phyloP scores from a whole-genome alignment of 1,284 basidiomycete genomes.

The Cryptococcus floricola region DNA sequence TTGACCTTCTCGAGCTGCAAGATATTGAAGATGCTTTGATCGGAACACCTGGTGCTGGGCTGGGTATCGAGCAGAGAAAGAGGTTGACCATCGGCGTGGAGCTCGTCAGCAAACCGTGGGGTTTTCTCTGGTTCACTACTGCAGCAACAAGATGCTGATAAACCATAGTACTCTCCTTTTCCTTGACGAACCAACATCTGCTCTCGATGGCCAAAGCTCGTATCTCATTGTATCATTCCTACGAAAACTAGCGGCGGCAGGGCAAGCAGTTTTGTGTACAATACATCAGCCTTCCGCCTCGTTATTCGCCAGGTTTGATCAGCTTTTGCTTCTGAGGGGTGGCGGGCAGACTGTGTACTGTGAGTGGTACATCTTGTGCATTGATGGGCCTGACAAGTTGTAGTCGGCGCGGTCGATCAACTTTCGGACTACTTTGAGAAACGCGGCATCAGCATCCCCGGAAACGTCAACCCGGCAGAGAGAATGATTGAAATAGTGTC shows the following conservation, averaged over 20 bases:
- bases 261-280: conserved; percentile 52
- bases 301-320: conserved; percentile 49
- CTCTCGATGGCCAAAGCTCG: conserved; percentile 55
- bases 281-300: conserved; percentile 38
- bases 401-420: neutral
- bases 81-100: conserved; percentile 58
- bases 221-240: conserved; percentile 56
- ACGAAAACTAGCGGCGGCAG: conserved; percentile 66
- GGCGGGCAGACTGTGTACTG: conserved; percentile 53
- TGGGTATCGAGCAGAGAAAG: conserved; percentile 54
- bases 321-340: conserved; percentile 49
- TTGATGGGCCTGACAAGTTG: neutral
- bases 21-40: conserved; percentile 54
- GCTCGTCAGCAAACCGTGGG: conserved; percentile 54
- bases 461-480: no score
- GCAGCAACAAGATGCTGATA: neutral
- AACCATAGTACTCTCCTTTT: conserved; percentile 47
- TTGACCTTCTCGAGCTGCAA: conserved; percentile 53
- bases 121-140: neutral
- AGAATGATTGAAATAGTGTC: conserved; percentile 50
- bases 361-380: conserved; percentile 4
- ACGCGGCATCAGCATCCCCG: neutral
- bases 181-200: conserved; percentile 51
- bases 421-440: neutral
- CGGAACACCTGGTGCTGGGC: conserved; percentile 50